Conservation (phyloP, 345 rosid species). For the Rhodamnia rubescens region DNA sequence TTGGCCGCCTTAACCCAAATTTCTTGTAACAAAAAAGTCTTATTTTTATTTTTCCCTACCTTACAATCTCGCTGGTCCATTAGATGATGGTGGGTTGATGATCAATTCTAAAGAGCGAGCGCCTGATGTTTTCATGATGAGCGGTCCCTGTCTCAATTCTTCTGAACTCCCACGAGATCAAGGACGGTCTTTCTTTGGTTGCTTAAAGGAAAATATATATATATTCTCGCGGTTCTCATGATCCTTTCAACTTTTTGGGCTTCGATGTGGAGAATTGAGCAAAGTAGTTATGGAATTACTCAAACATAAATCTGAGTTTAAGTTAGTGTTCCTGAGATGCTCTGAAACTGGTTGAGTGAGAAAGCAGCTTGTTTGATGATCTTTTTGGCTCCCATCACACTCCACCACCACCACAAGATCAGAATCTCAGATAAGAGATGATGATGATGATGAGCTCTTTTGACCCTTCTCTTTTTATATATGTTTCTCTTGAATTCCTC, state of each 20-base stretch:
- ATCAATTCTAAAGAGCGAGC: background rate
- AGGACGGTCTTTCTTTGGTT: background rate
- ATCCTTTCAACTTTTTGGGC: background rate
- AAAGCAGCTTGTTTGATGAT: constrained; percentile 34
- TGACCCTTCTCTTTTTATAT: constrained; percentile 14
- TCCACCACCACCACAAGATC: constrained; percentile 40
- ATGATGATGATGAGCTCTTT: constrained; percentile 9
- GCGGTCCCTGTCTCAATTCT: background rate
- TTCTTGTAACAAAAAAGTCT: background rate
- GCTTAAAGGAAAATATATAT: background rate
- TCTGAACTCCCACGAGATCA: background rate
- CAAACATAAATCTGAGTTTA: background rate
- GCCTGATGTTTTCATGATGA: background rate
- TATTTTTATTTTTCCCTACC: background rate
- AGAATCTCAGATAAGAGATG: constrained; percentile 35
- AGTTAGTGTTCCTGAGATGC: background rate
- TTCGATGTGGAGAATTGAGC: background rate
- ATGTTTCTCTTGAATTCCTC: background rate
- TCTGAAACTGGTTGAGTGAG: constrained; percentile 7
- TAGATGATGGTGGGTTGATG: background rate
- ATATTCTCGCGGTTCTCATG: background rate
- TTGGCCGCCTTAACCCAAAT: background rate
- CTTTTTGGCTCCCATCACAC: constrained; percentile 41
- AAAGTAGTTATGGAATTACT: background rate
- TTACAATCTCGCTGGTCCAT: background rate